Conservation (phyloP, 495 filamentous ascomycete species). For the Hyaloscypha hepaticicola region DNA sequence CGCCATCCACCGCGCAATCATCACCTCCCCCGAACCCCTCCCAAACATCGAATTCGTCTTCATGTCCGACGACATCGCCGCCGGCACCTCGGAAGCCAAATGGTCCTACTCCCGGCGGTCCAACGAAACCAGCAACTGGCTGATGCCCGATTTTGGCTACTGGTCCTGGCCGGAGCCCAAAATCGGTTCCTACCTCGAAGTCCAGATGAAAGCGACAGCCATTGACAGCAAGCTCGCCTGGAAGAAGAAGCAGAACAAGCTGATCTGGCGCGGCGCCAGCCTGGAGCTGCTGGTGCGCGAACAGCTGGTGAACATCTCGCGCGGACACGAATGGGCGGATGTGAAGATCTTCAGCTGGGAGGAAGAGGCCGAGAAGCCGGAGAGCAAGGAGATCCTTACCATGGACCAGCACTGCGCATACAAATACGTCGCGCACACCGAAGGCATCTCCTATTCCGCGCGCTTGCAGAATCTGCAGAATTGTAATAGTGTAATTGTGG, state of each 20-base stretch:
- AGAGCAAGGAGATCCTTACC: neutral
- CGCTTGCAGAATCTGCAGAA: conserved; percentile 59
- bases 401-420: conserved; percentile 56
- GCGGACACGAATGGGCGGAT: conserved; percentile 19
- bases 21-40: conserved; percentile 42
- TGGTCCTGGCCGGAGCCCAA: conserved; percentile 53
- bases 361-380: conserved; percentile 41
- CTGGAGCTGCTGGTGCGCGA: conserved; percentile 6
- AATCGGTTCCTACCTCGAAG: conserved; percentile 54
- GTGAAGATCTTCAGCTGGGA: conserved; percentile 17
- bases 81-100: conserved; percentile 26
- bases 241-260: conserved; percentile 53
- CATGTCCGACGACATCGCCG: conserved; percentile 51
- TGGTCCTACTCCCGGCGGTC: conserved; percentile 50
- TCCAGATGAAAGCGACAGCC: conserved; percentile 38
- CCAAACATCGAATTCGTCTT: conserved; percentile 65
- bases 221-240: conserved; percentile 39
- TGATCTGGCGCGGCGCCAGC: conserved; percentile 54
- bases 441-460: conserved; percentile 47
- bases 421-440: conserved; percentile 57
- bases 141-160: conserved; percentile 69
- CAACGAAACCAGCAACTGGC: conserved; percentile 51
- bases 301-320: conserved; percentile 33
- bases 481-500: conserved; percentile 57
- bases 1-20: conserved; percentile 41